Base-by-base conservation (phyloP, 176 grass and related monocot genomes). In the Thinopyrum elongatum region DNA sequence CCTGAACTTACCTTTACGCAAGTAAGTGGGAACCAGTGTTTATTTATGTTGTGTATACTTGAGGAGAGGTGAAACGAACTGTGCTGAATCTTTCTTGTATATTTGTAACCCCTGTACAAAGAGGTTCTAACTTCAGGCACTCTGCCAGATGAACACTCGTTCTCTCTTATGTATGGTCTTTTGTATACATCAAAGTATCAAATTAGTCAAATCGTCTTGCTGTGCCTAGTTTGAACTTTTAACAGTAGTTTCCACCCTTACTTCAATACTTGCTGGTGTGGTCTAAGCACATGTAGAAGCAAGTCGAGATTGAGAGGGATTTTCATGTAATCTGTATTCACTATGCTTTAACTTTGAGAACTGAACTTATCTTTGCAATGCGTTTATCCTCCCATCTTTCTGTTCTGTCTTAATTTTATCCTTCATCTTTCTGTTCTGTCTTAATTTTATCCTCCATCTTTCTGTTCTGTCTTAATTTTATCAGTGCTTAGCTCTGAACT, bases 1-100 rank as follows among this genome's bases (percentile, higher is more conserved):
- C 84, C 91, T 86, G 87, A 95, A 70, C 93, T 98, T 41, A 95
- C 74, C 81, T 36, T 64, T 46, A 68, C 79, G 25, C 95, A 98
- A 84, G 93, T 94, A 89, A 82, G 82, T 84, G 41, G 47, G 4
- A 36, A 83, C 86, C 30, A 17, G 13, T 9, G 30, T 68, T 49
- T 74, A 8, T 12, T 74, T 41, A 53, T 82, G 14, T 77, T 77
- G 2, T 81, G 46, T 59, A 81, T 3, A 46, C 5, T 10, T 64
- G 39, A 41, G 33, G 28, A 78, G 26, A 29, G 67, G 64, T 60
- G 59, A 77, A 86, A 74, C 5, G 2, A 72, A 67, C 67, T 66
- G 15, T 74, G 10, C 47, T 17, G 22, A 28, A 74, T 47, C 70
- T 16, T 46, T 74, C 36, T 38, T 73, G 41, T 26, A 7, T 23